A percentile compares a stretch with the other conserved stretches of the same genome.
These are phyloP conservation scores for Aspergillus sp. DNA, from an alignment of 2,329 filamentous ascomycete genomes.

Conservation along the genomic window DNA sequence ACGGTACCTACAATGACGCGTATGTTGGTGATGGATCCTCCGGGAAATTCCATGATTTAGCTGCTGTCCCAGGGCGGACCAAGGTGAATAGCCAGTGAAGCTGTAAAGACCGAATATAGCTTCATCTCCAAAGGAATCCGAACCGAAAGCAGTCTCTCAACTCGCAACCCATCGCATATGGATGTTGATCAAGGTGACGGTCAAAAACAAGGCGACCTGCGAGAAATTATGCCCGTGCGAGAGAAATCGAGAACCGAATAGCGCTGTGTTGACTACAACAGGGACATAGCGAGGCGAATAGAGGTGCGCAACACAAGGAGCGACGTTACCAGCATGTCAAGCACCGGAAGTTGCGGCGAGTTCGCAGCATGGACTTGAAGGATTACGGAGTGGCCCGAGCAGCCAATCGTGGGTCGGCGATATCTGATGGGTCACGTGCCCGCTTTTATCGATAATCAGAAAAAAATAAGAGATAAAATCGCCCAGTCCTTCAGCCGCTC, in stretches of 20 bases:
- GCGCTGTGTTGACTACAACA: neutral
- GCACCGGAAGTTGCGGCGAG: slow-evolving; percentile 11
- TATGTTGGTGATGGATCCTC: slow-evolving; percentile 42
- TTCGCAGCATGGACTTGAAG: neutral
- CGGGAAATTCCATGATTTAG: slow-evolving; percentile 46
- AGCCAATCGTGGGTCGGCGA: slow-evolving; percentile 30
- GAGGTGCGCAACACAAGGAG: neutral
- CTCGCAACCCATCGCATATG: slow-evolving; percentile 20
- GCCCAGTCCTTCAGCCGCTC: neutral
- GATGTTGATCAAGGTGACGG: slow-evolving; percentile 16
- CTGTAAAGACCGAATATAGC: slow-evolving; percentile 23
- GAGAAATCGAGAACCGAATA: neutral
- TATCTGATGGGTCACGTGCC: slow-evolving; percentile 30
- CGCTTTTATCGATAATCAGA: slow-evolving; percentile 24
- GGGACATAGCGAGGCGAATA: neutral
- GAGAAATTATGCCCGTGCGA: slow-evolving; percentile 17
- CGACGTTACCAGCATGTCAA: slow-evolving; percentile 10
- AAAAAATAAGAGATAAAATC: slow-evolving; percentile 7
- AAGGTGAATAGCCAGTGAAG: slow-evolving; percentile 27
- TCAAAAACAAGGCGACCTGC: slow-evolving; percentile 21
- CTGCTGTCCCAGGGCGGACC: slow-evolving; percentile 24
- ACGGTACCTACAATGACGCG: slow-evolving; percentile 39
- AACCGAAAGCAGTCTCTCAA: slow-evolving; percentile 12
- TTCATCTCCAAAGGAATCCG: slow-evolving; percentile 34
- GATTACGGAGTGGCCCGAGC: slow-evolving; percentile 29